Base-by-base conservation (phyloP, 257 asterid genomes). In the Solanum chmielewskii region DNA sequence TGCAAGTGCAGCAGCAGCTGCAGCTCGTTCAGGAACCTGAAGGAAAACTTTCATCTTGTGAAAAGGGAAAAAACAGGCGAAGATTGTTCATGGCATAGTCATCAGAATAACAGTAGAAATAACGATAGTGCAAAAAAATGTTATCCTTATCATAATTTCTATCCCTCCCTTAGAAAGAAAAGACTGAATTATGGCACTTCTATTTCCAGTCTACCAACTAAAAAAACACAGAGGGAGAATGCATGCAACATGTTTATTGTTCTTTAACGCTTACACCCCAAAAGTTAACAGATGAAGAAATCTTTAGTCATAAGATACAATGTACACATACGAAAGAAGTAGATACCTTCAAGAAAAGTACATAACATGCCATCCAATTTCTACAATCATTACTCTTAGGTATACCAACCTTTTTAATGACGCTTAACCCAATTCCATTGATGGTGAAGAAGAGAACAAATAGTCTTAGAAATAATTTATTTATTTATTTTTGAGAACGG, bases 11-110 rank as follows among this genome's bases (percentile, higher is more conserved):
- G 99, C 99, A 14, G 99, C 99, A 2, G 99, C 99, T 47, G 98
- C 99, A 35, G 95, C 99, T 93, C 98, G 97, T 90, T 93, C 99
- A 56, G 99, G 99, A 91, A 97, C 99, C 99, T 97, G 91, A 29
- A 85, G 44, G 25, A 10, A 16, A 78, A 49, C 29, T 29, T 18
- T 29, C 42, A 49, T 49, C 44, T 81, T 47, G 68, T 81, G 52
- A 74, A 73, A 56, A 56, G 64, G 64, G 20, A 20, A 44, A 77
- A 42, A 37, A 49, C 18, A 33, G 35, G 35, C 11, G 11, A 80
- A 80, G 68, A 49, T 13, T 5, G 29, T 16, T 47, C 37, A 16
- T 16, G 33, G 66, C 84, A 44, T 80, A 80, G 42, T 45, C 84
- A 9, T 15, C 41, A 25, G 59, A 78, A 44, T 33, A 44, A 77